Base-by-base conservation (phyloP, 2,329 filamentous ascomycete species). In the Aspergillus persii region DNA sequence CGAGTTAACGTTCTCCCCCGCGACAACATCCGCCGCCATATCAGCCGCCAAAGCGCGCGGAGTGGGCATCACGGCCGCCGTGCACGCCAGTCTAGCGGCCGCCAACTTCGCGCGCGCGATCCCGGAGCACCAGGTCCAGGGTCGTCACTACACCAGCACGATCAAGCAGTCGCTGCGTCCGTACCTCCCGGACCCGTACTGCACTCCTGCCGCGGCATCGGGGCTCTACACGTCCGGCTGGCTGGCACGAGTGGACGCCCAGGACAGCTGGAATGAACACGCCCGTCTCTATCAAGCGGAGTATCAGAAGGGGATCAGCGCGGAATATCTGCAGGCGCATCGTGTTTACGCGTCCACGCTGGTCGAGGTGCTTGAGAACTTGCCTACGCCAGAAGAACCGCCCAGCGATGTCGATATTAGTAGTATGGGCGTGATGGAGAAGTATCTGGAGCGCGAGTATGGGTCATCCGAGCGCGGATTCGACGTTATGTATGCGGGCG, bases 401-500 rank as follows among this genome's bases (percentile, higher is more conserved):
- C 67, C 69, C 5, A 71, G 71, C 27, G 71, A 74, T 53, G 64
- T 74, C 6, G 70, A 66, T 46, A 64, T 67, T 18, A 63, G 61
- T 50, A 67, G 60, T 18, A 36, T 67, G 3, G 63, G 63, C 15
- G 54, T 63, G 9, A 41, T 57, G 36, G 64, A 66, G 31, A 60
- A 51, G 30, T 54, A 59, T 41, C 9, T 67, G 27, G 39, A 69
- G 23, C 68, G 62, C 11, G 63, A 62, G 6, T 73, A 72, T 51
- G 63, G 68, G 12, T 12, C 26, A 9, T 4, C 48, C 7, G 27
- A 30, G 48, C 15, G 48, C 2, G 48, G 27, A 8, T 31, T 50
- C 12, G 48, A 30, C 7, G 18, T 50, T 15, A n/a, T 8, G 7
- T 12, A 65, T 30, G 61, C 70, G 2, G 68, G 68, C 47, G 51